Evolutionary conservation across 805 yeast genomes (phyloP), one percentile per base, ranked within the genome.

Genomic region (Lipomyces sp.): DNA sequence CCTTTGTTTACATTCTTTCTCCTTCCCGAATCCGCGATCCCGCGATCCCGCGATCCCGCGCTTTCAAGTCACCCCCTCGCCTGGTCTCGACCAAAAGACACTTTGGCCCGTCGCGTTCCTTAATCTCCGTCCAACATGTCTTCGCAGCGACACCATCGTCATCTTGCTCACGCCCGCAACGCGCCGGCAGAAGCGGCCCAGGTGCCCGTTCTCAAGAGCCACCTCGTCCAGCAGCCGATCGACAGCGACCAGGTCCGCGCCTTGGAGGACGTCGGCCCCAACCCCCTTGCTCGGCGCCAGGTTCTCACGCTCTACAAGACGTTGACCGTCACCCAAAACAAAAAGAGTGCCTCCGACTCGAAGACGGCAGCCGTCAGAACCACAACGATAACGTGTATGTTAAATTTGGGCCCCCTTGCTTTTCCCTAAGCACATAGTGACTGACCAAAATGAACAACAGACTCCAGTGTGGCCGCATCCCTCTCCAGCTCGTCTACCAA

Each of bases 231-330:
- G n/a, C n/a, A n/a, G n/a, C n/a, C n/a, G n/a, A 38, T 29, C 18
- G 38, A 35, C 31, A 43, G 31, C 42, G 43, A 29, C 41, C 19
- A 35, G n/a, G 34, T 37, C 36, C 33, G 31, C 40, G 23, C 18
- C 26, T 18, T 42, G 11, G 45, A 36, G 19, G 19, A 28, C 34
- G 32, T 24, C 41, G 47, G 23, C 23, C 13, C n/a, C 6, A 19
- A 35, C 26, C 49, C 51, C n/a, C 18, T 49, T 38, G 51, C 45
- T 26, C 51, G 55, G 6, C 45, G 58, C 32, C 55, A 50, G 40
- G 47, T 53, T 19, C 49, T 53, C 33, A 53, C 58, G 13, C 39
- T 50, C 31, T 50, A 39, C 39, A 47, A 41, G 36, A 53, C 58
- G 0, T 36, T 50, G 28, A 53, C 58, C 29, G 52, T 53, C 33